Evolutionary conservation across 2,329 filamentous ascomycete genomes (phyloP).

Genomic region (Capronia americana): DNA sequence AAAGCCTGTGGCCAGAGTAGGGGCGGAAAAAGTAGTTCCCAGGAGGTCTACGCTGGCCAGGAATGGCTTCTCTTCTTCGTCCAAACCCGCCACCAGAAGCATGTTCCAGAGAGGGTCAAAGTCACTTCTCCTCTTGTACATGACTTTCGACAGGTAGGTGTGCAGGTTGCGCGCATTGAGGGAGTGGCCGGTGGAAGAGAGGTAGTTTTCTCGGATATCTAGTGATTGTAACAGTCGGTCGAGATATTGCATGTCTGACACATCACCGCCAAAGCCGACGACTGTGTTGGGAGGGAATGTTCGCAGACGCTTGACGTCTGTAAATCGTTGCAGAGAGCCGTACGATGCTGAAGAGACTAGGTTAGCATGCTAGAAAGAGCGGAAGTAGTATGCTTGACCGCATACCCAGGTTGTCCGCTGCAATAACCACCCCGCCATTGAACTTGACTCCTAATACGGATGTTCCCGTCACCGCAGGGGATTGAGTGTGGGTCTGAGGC

Average conservation of each 20-base stretch:
- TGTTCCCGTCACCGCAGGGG: constrained; percentile 92
- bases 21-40: constrained; percentile 87
- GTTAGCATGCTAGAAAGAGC: constrained; percentile 14
- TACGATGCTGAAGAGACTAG: constrained; percentile 75
- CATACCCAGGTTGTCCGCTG: constrained; percentile 92
- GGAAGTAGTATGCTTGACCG: constrained; percentile 16
- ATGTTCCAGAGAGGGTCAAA: constrained; percentile 99
- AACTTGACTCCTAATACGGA: constrained; percentile 96
- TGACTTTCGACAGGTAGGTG: constrained; percentile 93
- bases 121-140: constrained; percentile 92
- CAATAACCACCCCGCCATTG: constrained; percentile 94
- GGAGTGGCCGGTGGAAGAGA: constrained; percentile 53
- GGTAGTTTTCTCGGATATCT: constrained; percentile 88
- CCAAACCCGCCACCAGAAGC: constrained; percentile 86
- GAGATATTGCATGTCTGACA: constrained; percentile 99
- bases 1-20: constrained; percentile 90
- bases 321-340: constrained; percentile 94
- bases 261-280: constrained; percentile 93
- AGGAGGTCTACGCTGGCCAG: constrained; percentile 89
- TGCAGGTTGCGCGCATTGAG: constrained; percentile 94
- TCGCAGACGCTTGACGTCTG: constrained; percentile 92
- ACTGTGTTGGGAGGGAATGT: constrained; percentile 83
- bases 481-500: constrained; percentile 86
- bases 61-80: constrained; percentile 81
- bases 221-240: constrained; percentile 87